Evolutionary conservation across 140 eudicot genomes (phyloP).

Genomic region (Flaveria floridana): DNA sequence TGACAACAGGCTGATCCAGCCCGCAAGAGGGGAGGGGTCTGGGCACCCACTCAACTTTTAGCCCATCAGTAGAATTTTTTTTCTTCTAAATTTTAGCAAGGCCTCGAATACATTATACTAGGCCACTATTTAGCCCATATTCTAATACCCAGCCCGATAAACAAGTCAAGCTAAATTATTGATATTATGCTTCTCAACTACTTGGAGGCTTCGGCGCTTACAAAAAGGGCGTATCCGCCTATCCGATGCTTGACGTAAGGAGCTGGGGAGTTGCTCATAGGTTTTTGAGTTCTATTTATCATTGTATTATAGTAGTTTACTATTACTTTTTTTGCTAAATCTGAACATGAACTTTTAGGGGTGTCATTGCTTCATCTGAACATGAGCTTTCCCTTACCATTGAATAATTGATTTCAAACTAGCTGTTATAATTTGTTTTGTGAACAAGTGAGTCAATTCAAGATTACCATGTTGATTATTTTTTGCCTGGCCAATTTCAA

Average conservation of each 20-base stretch:
- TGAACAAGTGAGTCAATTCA: not conserved
- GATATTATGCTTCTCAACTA: not conserved
- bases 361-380: slow-evolving; percentile 4
- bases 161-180: not conserved
- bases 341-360: not conserved
- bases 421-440: not conserved
- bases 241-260: too few relatives aligned
- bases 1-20: not conserved
- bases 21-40: not conserved
- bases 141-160: not conserved
- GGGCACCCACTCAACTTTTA: not conserved
- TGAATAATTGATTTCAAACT: not conserved
- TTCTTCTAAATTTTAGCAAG: not conserved
- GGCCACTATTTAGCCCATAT: not conserved
- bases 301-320: not conserved
- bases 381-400: not conserved
- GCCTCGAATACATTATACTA: not conserved
- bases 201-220: not conserved
- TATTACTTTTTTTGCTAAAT: not conserved
- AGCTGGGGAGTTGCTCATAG: not conserved
- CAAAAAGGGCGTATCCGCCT: too few relatives aligned
- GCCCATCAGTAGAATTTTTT: not conserved
- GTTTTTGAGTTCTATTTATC: not conserved
- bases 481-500: not conserved
- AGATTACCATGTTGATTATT: not conserved